Base-by-base conservation (phyloP, 2,329 filamentous ascomycete species). In the Aspergillus jensenii region DNA sequence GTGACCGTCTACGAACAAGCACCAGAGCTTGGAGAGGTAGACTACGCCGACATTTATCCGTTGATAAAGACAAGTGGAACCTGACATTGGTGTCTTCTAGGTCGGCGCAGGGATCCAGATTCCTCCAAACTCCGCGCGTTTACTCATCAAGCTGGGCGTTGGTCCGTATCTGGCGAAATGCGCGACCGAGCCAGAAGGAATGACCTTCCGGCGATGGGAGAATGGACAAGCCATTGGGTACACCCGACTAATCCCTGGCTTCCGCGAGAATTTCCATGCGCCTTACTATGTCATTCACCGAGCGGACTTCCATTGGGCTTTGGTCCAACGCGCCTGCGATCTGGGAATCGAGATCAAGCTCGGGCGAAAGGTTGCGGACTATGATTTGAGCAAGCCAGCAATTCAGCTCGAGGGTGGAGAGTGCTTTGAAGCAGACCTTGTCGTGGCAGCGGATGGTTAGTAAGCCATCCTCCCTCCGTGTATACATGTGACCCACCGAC, bases 251-350 rank as follows among this genome's bases (percentile, higher is more conserved):
- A 74, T 74, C 15, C 63, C 63, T 14, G 66, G 68, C 8, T 62
- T 77, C 11, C 71, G 75, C 49, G 57, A 70, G 2, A 60, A 61
- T 5, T 63, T 74, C 7, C 65, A 68, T 19, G 69, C 68, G 35
- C 76, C 74, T 8, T 81, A 78, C 71, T 80, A 77, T 75, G 69
- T 82, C 15, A 79, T 81, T 11, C 78, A 81, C 49, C 69, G 78
- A 17, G 78, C 79, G 12, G 77, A 82, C 65, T 70, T 82, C 5
- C 80, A 82, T 56, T 47, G 50, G 3, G 65, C 64, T 4, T 37
- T 68, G 17, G 48, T 60, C 44, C 33, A 55, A 15, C 49, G 54
- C 1, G 64, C 61, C 7, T 17, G 56, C 5, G 65, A 65, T 56
- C 21, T 63, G 25, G 65, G 65, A 4, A 58, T 67, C 2, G 44